Evolutionary conservation across 1,284 basidiomycete genomes (phyloP).

Genomic region (Ganoderma leucocontextum): DNA sequence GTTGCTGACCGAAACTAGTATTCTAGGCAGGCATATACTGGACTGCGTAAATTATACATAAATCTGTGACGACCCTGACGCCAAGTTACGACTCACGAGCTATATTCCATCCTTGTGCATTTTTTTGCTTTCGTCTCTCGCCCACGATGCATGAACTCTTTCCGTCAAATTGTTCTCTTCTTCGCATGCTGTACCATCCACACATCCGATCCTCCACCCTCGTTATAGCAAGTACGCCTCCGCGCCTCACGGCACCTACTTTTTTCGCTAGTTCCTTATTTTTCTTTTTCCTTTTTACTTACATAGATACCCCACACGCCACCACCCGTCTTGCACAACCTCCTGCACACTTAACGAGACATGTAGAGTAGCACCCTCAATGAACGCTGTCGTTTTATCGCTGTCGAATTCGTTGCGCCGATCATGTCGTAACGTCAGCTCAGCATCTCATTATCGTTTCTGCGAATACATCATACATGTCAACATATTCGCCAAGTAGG

Average conservation of each 20-base stretch:
- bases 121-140: neutral
- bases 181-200: neutral
- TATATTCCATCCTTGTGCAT: neutral
- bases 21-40: neutral
- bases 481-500: neutral
- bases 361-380: constrained; percentile 22
- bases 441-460: too few species aligned
- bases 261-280: neutral
- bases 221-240: neutral
- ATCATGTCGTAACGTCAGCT: neutral
- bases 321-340: neutral
- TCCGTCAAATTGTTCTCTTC: neutral
- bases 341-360: constrained; percentile 12
- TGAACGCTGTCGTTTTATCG: constrained; percentile 12
- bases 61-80: constrained; percentile 26
- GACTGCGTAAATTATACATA: constrained; percentile 25
- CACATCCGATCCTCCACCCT: neutral
- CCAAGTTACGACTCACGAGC: constrained; percentile 9
- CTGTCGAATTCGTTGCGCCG: neutral
- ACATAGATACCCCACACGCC: constrained; percentile 10
- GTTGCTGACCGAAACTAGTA: neutral
- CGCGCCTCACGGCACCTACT: neutral
- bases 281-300: too few species aligned
- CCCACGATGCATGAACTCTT: neutral
- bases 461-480: neutral